These are phyloP conservation scores for Botrytis pseudocinerea DNA, from an alignment of 2,329 filamentous ascomycete species.

Conservation along the genomic window DNA sequence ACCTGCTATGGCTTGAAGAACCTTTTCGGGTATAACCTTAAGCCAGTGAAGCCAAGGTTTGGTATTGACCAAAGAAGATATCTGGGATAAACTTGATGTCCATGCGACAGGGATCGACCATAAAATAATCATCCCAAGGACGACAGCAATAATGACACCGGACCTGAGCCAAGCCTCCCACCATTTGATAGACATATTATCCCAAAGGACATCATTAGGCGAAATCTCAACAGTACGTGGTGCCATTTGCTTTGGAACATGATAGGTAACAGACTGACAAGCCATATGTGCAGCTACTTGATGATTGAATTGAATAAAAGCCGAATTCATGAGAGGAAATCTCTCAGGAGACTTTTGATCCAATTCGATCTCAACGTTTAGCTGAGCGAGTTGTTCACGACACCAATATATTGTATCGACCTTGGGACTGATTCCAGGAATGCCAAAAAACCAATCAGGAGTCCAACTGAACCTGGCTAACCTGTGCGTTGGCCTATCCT, in stretches of 20 bases:
- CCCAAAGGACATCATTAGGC: slow-evolving; percentile 90
- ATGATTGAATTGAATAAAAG: slow-evolving; percentile 98
- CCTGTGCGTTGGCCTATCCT: slow-evolving; percentile 82
- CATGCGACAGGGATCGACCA: slow-evolving; percentile 92
- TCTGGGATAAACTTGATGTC: slow-evolving; percentile 78
- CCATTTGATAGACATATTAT: slow-evolving; percentile 95
- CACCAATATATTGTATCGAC: slow-evolving; percentile 95
- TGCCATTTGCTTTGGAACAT: slow-evolving; percentile 89
- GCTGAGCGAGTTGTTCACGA: slow-evolving; percentile 77
- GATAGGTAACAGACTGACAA: slow-evolving; percentile 87
- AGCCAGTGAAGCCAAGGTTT: slow-evolving; percentile 74
- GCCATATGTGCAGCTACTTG: slow-evolving; percentile 98
- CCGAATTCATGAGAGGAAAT: slow-evolving; percentile 91
- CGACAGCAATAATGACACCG: slow-evolving; percentile 61
- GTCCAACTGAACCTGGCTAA: slow-evolving; percentile 62
- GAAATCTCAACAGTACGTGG: slow-evolving; percentile 92
- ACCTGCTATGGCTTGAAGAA: slow-evolving; percentile 72
- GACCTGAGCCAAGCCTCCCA: slow-evolving; percentile 75
- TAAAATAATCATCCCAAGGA: slow-evolving; percentile 75
- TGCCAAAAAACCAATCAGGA: slow-evolving; percentile 68
- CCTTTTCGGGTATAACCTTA: slow-evolving; percentile 61
- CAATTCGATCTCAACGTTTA: slow-evolving; percentile 89
- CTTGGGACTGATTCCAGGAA: slow-evolving; percentile 83
- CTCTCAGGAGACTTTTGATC: slow-evolving; percentile 84
- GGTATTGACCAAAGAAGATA: slow-evolving; percentile 65